These are phyloP conservation scores for Leptographium wingfieldii DNA, from an alignment of 2,329 filamentous ascomycete genomes.

Conservation along the genomic window DNA sequence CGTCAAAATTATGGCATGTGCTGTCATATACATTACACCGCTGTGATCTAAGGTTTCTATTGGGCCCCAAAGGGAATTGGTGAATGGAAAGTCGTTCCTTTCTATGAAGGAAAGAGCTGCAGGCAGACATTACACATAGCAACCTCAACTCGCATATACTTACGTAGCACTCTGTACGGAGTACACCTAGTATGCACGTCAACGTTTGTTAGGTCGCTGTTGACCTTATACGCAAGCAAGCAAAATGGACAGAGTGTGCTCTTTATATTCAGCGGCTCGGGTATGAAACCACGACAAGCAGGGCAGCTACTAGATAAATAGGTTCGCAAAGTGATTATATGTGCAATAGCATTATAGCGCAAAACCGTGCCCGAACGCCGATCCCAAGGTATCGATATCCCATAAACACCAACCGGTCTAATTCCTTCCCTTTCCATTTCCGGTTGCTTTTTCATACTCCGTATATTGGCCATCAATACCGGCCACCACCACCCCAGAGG, in stretches of 20 bases:
- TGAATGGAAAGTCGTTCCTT: no score
- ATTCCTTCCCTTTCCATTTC: not conserved
- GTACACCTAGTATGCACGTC: no score
- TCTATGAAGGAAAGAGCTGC: no score
- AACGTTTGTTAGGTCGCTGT: not conserved
- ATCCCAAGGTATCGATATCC: not conserved
- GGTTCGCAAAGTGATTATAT: not conserved
- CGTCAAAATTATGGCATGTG: no score
- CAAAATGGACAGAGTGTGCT: not conserved
- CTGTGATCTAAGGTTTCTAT: no score
- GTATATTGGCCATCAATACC: slow-evolving; percentile 19
- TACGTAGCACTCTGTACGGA: no score
- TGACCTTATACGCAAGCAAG: no score
- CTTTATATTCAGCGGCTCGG: not conserved
- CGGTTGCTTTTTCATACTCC: not conserved
- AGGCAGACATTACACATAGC: no score
- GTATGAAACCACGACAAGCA: not conserved
- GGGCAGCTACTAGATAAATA: not conserved
- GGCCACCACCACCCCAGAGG: slow-evolving; percentile 57
- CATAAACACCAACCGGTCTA: not conserved
- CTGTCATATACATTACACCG: no score
- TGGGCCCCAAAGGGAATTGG: no score
- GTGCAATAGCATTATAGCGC: not conserved
- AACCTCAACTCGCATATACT: not conserved
- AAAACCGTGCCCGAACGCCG: not conserved